Conservation (phyloP, 768 basidiomycete genomes). For the Lentinula raphanica region DNA sequence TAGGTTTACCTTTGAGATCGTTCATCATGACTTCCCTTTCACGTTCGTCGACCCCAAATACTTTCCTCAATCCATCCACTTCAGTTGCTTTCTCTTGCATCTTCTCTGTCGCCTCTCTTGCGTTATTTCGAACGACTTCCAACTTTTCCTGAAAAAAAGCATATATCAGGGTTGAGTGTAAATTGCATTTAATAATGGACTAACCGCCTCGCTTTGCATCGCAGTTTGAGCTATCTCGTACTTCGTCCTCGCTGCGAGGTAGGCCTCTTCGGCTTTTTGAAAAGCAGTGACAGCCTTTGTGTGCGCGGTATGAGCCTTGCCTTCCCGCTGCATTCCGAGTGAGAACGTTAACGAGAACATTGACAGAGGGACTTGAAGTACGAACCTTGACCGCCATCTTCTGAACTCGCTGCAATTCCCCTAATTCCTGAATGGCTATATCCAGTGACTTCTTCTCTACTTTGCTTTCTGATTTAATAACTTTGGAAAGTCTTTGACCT, state of each 20-base stretch:
- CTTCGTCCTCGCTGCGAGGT: conserved; percentile 55
- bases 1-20: conserved; percentile 15
- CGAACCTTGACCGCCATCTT: conserved; percentile 55
- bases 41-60: conserved; percentile 68
- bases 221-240: conserved; percentile 49
- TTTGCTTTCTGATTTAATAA: conserved; percentile 66
- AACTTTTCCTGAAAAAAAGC: conserved; percentile 29
- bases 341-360: conserved; percentile 30
- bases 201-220: conserved; percentile 33
- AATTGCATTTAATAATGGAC: neutral
- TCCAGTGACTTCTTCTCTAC: conserved; percentile 59
- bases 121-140: conserved; percentile 46
- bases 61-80: conserved; percentile 58
- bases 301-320: conserved; percentile 48
- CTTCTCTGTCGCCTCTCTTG: conserved; percentile 53
- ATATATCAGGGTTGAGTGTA: neutral
- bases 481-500: conserved; percentile 56
- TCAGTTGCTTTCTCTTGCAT: conserved; percentile 70
- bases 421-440: conserved; percentile 59
- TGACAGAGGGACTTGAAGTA: too few relatives aligned
- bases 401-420: conserved; percentile 65
- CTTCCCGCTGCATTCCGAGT: conserved; percentile 42
- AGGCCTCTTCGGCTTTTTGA: conserved; percentile 60
- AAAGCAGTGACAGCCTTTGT: conserved; percentile 48
- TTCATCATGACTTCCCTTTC: conserved; percentile 51